Evolutionary conservation across 352 stramenopile genomes (phyloP), one percentile per base, ranked within the genome.

Genomic region (Phytophthora meadii): DNA sequence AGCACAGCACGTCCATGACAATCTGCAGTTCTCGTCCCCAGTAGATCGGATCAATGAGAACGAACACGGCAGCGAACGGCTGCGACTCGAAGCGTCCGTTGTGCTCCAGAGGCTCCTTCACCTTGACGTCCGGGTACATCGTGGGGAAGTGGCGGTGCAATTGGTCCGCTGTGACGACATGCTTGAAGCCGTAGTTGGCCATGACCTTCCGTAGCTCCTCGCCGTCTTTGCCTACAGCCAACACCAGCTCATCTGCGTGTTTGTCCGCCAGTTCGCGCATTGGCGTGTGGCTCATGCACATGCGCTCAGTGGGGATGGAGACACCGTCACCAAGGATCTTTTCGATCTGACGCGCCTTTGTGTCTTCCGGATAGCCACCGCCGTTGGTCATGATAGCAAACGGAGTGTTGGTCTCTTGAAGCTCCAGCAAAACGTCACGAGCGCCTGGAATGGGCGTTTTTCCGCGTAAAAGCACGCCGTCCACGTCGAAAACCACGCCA

Each of bases 311-410:
- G 3, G 71, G 64, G 11, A 81, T 37, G 5, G 68, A 68, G n/a
- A 94, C 75, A n/a, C 81, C 67, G 3, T 76, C 73, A 17, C 82
- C 82, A 14, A 94, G 41, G 53, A 93, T 91, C 51, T 83, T 40
- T 32, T 85, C 86, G 27, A 95, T 77, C 65, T 93, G 82, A 28
- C 60, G 56, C 36, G 87, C 84, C 62, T 94, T 95, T 54, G 81
- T 91, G n/a, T 74, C 65, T 59, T 95, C 87, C 2, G 72, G 67
- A 70, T 92, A 92, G n/a, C 87, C 87, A 37, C 87, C 87, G 48
- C 85, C 87, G 51, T 95, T 95, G 46, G 87, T 95, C 87, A 95
- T 93, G 68, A 95, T 92, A 40, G 84, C 83, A 50, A 85, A 93
- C 61, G 87, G 87, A 46, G 86, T 86, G 39, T 84, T 59, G 39